Evolutionary conservation across 1,139 yeast species (phyloP).

Genomic region (Chernovozyma sophiae-reginae): DNA sequence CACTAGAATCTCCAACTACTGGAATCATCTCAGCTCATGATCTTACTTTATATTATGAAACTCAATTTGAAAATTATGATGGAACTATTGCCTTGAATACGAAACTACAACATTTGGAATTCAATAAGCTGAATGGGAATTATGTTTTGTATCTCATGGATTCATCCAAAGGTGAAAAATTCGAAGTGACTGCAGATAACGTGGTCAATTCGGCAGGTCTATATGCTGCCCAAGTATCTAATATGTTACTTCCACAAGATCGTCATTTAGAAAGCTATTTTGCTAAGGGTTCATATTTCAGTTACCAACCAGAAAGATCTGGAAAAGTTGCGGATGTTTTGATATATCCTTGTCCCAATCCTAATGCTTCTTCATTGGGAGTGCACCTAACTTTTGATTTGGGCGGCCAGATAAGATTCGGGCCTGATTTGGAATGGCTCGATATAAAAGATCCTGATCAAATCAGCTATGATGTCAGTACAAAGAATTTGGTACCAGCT

Average conservation of each 20-base stretch:
- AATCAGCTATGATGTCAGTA: constrained; percentile 48
- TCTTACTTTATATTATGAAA: constrained; percentile 54
- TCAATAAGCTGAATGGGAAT: constrained; percentile 14
- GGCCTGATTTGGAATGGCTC: constrained; percentile 89
- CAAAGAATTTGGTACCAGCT: constrained; percentile 50
- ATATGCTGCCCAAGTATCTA: constrained; percentile 65
- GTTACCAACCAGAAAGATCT: constrained; percentile 47
- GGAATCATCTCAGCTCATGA: constrained; percentile 86
- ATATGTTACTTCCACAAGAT: constrained; percentile 61
- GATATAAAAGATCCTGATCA: constrained; percentile 30
- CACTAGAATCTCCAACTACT: constrained; percentile 74
- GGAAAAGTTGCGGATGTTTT: constrained; percentile 34
- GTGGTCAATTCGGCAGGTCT: constrained; percentile 79
- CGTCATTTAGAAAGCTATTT: constrained; percentile 57
- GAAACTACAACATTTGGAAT: constrained; percentile 43
- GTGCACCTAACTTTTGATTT: constrained; percentile 83
- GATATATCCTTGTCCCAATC: constrained; percentile 77
- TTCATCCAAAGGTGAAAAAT: constrained; percentile 28
- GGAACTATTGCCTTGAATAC: constrained; percentile 69
- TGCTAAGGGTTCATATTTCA: constrained; percentile 83
- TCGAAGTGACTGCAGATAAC: constrained; percentile 48
- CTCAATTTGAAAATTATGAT: constrained; percentile 48
- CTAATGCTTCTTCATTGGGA: constrained; percentile 73
- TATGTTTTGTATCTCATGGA: constrained; percentile 31
- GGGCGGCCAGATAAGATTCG: constrained; percentile 77